phyloP scores from a whole-genome alignment of 768 basidiomycete species.

The Serendipita vermifera region DNA sequence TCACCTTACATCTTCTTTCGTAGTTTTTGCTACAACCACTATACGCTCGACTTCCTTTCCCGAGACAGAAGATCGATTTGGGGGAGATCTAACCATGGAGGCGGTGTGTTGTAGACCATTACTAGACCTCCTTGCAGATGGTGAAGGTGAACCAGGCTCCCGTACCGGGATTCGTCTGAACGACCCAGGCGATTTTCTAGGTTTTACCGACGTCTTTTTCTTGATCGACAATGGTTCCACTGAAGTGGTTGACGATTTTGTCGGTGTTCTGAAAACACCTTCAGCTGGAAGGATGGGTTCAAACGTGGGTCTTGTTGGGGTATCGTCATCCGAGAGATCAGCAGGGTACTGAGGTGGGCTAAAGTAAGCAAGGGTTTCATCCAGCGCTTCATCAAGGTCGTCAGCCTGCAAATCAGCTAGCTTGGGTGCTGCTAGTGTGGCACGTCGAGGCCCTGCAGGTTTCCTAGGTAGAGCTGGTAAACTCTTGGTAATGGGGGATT shows the following conservation, averaged over 20 bases:
- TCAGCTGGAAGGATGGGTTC: constrained; percentile 56
- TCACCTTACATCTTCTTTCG: constrained; percentile 51
- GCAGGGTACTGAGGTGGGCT: background rate
- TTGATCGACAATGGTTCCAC: constrained; percentile 75
- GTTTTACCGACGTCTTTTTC: constrained; percentile 54
- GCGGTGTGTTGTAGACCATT: background rate
- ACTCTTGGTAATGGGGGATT: background rate
- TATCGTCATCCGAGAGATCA: background rate
- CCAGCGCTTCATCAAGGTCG: constrained; percentile 34
- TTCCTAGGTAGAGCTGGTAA: background rate
- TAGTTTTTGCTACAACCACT: constrained; percentile 37
- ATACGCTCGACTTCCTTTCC: constrained; percentile 35
- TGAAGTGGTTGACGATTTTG: constrained; percentile 32
- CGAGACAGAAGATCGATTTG: constrained; percentile 16
- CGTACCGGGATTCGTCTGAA: background rate
- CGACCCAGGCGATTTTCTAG: background rate
- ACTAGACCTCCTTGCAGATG: background rate
- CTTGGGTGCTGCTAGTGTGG: constrained; percentile 37
- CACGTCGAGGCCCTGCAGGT: constrained; percentile 27
- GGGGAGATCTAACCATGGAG: background rate
- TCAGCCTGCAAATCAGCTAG: constrained; percentile 18
- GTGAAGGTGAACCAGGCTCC: background rate
- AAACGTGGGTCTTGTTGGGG: constrained; percentile 19
- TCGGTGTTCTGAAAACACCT: constrained; percentile 48
- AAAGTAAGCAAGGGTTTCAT: constrained; percentile 26